Conservation (phyloP, 1,139 yeast genomes). For the Suhomyces choctaworum region DNA sequence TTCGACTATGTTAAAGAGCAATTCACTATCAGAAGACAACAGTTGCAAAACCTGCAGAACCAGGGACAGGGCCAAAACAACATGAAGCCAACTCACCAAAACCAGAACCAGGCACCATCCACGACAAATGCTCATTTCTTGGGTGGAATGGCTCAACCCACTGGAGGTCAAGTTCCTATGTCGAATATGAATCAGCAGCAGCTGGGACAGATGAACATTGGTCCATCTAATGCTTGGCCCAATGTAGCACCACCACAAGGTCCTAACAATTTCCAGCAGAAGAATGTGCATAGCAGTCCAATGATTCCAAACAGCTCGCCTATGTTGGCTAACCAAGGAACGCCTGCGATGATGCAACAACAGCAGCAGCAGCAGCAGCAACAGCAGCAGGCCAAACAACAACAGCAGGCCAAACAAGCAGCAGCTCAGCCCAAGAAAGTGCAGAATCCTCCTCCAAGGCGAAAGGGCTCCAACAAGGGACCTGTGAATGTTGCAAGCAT, state of each 20-base stretch:
- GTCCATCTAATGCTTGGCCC: slow-evolving; percentile 26
- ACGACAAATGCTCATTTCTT: slow-evolving; percentile 1
- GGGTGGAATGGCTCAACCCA: slow-evolving; percentile 7
- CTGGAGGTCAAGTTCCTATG: slow-evolving; percentile 11
- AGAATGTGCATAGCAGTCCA: slow-evolving; percentile 23
- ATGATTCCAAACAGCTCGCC: slow-evolving; percentile 27
- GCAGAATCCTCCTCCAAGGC: slow-evolving; percentile 21
- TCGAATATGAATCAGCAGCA: slow-evolving; percentile 5
- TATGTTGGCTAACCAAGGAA: slow-evolving; percentile 14
- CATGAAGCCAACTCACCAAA: slow-evolving; percentile 2
- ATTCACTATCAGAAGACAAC: slow-evolving; percentile 38
- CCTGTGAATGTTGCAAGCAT: slow-evolving; percentile 21
- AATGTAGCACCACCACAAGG: slow-evolving; percentile 19
- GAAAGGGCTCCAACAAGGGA: slow-evolving; percentile 28
- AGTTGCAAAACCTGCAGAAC: slow-evolving; percentile 25
- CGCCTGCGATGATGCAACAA: slow-evolving; percentile 5
- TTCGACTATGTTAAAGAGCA: slow-evolving; percentile 67
- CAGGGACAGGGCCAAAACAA: slow-evolving; percentile 8
- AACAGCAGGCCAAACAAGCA: slow-evolving; percentile 1
- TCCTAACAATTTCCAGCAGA: slow-evolving; percentile 10
- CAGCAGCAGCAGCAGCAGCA: slow-evolving; percentile 5
- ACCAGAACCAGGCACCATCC: slow-evolving; percentile 2
- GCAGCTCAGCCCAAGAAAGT: slow-evolving; percentile 20
- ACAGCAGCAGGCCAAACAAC: slow-evolving; percentile 9
- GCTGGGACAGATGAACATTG: slow-evolving; percentile 17